These are phyloP conservation scores for Penicillium brasilianum DNA, from an alignment of 2,329 filamentous ascomycete species.

Conservation along the genomic window DNA sequence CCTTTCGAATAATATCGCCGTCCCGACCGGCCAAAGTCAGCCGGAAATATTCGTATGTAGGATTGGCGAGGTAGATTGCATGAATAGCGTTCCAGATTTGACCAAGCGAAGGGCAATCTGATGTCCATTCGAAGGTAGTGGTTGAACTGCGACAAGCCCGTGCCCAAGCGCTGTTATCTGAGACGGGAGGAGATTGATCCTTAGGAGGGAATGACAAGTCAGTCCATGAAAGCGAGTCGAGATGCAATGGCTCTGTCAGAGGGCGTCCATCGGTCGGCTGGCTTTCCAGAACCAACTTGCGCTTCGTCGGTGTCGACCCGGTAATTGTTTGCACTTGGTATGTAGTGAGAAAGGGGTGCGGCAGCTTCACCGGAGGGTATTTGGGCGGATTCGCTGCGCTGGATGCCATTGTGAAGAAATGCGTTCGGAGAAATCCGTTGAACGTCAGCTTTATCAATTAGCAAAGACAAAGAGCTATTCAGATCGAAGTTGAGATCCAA, in stretches of 20 bases:
- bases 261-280: slow-evolving; percentile 36
- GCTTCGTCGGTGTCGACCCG: slow-evolving; percentile 34
- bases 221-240: slow-evolving; percentile 44
- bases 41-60: slow-evolving; percentile 52
- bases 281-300: slow-evolving; percentile 42
- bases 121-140: slow-evolving; percentile 49
- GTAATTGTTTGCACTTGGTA: slow-evolving; percentile 45
- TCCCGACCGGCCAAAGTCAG: slow-evolving; percentile 45
- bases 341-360: slow-evolving; percentile 53
- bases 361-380: slow-evolving; percentile 52
- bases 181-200: slow-evolving; percentile 25
- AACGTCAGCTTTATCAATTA: background rate
- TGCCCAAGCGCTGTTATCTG: slow-evolving; percentile 47
- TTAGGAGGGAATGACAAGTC: slow-evolving; percentile 37
- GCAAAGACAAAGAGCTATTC: background rate
- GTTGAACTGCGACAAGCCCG: slow-evolving; percentile 52
- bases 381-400: slow-evolving; percentile 13
- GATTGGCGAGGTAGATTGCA: slow-evolving; percentile 51
- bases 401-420: slow-evolving; percentile 17
- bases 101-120: slow-evolving; percentile 47
- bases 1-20: slow-evolving; percentile 43
- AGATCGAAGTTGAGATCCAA: background rate
- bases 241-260: slow-evolving; percentile 47
- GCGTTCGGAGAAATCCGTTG: background rate
- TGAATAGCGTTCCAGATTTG: slow-evolving; percentile 57